Base-by-base conservation (phyloP, 1,284 basidiomycete genomes). In the Exobasidium rhododendri region DNA sequence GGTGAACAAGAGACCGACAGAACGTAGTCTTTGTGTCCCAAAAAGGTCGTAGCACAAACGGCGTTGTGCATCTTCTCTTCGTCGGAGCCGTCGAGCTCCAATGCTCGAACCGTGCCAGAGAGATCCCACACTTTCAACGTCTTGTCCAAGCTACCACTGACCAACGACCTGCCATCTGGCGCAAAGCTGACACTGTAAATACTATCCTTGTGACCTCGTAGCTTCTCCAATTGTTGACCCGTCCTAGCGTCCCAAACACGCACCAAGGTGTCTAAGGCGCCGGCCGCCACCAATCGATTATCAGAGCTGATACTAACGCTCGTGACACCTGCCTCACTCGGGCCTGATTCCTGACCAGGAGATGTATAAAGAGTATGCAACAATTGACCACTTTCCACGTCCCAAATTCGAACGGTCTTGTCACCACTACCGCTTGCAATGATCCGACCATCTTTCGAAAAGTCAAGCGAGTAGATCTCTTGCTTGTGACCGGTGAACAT, bases 401-500 rank as follows among this genome's bases (percentile, higher is more conserved):
- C 87, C 92, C 92, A 94, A 61, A 94, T 87, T 52, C 89, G 84
- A n/a, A 89, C 89, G 10, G 90, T 92, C 81, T 89, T 89, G 82
- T 94, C 92, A 4, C 90, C 90, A 0, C 89, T 91, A 17, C 91
- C 92, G 11, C 89, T 91, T n/a, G 92, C 88, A 65, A 94, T 87
- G 69, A 89, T 85, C 13, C 86, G 83, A 5, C 91, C 91, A 73
- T 94, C 89, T 26, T 84, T 81, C 7, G 89, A 89, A 79, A 92
- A 78, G 77, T 92, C 90, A 62, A 94, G 85, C 4, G 90, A 90
- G 81, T 93, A 94, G 70, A 94, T 92, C 80, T 92, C 92, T 75
- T 91, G 89, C 77, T 88, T 86, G 81, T 94, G 92, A 1, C 91
- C 92, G 55, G 88, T 85, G 67, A 93, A 89, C 22, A 89, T 83